Conservation (phyloP, 495 filamentous ascomycete genomes). For the Annulohypoxylon bovei region DNA sequence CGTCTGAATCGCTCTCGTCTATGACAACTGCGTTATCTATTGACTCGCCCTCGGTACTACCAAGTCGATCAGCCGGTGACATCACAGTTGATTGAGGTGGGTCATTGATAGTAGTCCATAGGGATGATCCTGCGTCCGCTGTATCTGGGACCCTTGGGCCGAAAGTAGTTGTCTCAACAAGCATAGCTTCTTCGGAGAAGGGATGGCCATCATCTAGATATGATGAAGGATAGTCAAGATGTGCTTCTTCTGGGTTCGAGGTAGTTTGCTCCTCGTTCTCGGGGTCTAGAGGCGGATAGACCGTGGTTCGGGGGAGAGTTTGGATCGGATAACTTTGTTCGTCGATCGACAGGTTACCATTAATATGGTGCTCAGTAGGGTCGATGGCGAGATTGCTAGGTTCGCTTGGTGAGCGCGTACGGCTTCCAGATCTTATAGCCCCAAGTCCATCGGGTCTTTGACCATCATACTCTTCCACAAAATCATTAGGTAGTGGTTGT, state of each 20-base stretch:
- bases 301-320: slow-evolving; percentile 8
- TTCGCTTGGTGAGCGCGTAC: slow-evolving; percentile 30
- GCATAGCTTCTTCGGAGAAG: slow-evolving; percentile 21
- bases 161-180: slow-evolving; percentile 14
- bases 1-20: slow-evolving; percentile 42
- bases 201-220: slow-evolving; percentile 23
- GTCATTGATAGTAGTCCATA: slow-evolving; percentile 41
- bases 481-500: not conserved
- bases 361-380: slow-evolving; percentile 7
- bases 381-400: slow-evolving; percentile 44
- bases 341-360: not conserved
- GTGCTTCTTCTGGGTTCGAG: not conserved
- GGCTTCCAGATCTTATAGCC: slow-evolving; percentile 1
- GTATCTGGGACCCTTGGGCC: not conserved
- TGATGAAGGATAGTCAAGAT: slow-evolving; percentile 24
- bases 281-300: slow-evolving; percentile 31
- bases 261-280: slow-evolving; percentile 22
- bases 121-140: slow-evolving; percentile 9
- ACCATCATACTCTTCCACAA: slow-evolving; percentile 5
- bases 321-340: slow-evolving; percentile 21
- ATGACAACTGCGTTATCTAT: slow-evolving; percentile 41
- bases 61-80: slow-evolving; percentile 24
- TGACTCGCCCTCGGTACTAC: slow-evolving; percentile 35
- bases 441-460: not conserved
- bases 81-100: slow-evolving; percentile 15